Evolutionary conservation across 2,329 filamentous ascomycete species (phyloP).

Genomic region (Bimuria novae-zelandiae): DNA sequence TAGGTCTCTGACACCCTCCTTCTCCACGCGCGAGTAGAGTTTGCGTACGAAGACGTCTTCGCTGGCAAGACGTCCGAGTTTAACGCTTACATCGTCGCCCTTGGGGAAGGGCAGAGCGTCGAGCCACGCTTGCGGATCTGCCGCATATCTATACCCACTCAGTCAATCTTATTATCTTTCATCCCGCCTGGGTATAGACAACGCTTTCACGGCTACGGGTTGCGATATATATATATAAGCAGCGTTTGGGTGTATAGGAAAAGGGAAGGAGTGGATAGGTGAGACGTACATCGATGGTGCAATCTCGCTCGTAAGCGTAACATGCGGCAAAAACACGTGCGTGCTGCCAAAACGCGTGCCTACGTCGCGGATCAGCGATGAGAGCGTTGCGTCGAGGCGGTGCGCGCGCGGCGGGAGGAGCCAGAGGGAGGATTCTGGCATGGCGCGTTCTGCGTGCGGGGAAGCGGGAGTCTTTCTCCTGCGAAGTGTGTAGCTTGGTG

Average conservation of each 20-base stretch:
- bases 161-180: too few relatives aligned
- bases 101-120: slow-evolving; percentile 32
- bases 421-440: slow-evolving; percentile 52
- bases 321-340: slow-evolving; percentile 47
- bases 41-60: slow-evolving; percentile 48
- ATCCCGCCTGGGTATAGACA: too few relatives aligned
- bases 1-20: slow-evolving; percentile 26
- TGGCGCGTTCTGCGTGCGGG: slow-evolving; percentile 12
- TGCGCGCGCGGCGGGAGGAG: slow-evolving; percentile 46
- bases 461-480: background rate
- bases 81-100: slow-evolving; percentile 25
- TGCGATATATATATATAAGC: too few relatives aligned
- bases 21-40: slow-evolving; percentile 43
- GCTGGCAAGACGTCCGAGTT: slow-evolving; percentile 38
- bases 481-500: background rate
- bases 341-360: slow-evolving; percentile 43
- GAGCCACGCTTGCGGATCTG: slow-evolving; percentile 46
- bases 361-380: slow-evolving; percentile 41
- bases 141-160: background rate
- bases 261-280: too few relatives aligned
- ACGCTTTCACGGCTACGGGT: too few relatives aligned
- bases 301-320: slow-evolving; percentile 50
- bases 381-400: slow-evolving; percentile 35
- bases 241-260: too few relatives aligned
- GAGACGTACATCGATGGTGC: slow-evolving; percentile 23